Conservation (phyloP, 2,329 filamentous ascomycete genomes). For the Cercospora zeae-maydis region DNA sequence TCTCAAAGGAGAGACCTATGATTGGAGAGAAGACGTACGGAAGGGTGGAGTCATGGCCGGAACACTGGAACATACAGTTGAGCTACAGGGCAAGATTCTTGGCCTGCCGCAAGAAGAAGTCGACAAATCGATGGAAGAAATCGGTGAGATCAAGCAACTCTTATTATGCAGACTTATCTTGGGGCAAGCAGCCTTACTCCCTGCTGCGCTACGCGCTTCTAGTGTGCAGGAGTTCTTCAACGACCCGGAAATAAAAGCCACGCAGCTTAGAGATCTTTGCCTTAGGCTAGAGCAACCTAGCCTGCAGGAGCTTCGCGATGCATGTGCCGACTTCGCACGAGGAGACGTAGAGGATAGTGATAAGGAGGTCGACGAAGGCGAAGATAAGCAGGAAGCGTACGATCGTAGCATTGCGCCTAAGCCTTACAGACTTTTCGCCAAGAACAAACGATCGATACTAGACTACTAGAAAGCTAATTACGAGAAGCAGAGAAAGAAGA, state of each 20-base stretch:
- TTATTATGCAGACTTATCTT: not conserved
- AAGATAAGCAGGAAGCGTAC: not conserved
- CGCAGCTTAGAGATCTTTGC: slow-evolving; percentile 48
- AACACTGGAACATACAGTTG: not conserved
- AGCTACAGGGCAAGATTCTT: not conserved
- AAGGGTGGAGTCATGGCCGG: not conserved
- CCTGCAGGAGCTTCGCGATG: slow-evolving; percentile 51
- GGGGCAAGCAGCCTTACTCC: not conserved
- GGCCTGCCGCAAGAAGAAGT: not conserved
- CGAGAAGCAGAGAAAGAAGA: not conserved
- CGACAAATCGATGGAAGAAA: not conserved
- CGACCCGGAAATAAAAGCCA: slow-evolving; percentile 42
- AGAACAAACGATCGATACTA: not conserved
- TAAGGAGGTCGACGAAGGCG: not conserved
- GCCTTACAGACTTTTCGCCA: not conserved
- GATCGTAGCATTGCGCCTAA: not conserved
- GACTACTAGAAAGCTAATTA: not conserved
- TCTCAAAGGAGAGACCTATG: not conserved
- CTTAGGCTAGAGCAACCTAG: slow-evolving; percentile 48
- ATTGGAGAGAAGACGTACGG: not conserved
- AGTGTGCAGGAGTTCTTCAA: slow-evolving; percentile 47
- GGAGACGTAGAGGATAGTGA: slow-evolving; percentile 37
- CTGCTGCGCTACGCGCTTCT: slow-evolving; percentile 31
- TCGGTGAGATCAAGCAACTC: not conserved
- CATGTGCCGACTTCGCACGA: slow-evolving; percentile 49